Evolutionary conservation across 129 eudicot genomes (phyloP).

Genomic region (Calendula officinalis): DNA sequence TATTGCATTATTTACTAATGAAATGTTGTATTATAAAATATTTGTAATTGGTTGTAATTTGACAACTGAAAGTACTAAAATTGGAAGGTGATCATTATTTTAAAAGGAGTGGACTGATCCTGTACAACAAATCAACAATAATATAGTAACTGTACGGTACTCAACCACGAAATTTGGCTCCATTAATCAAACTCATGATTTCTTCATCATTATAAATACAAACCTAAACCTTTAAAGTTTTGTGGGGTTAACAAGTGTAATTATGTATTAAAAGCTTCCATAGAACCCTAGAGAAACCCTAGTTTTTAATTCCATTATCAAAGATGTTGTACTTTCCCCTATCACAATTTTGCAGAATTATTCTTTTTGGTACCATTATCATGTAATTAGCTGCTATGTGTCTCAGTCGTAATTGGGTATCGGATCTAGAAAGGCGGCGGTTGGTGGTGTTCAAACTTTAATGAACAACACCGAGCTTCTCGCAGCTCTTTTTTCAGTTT

Average conservation of each 20-base stretch:
- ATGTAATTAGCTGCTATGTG: slow-evolving; percentile 10
- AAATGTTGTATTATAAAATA: too few relatives aligned
- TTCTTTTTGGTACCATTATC: neutral
- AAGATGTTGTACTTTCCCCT: too few relatives aligned
- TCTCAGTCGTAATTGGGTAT: slow-evolving; percentile 21
- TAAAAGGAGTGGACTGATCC: too few relatives aligned
- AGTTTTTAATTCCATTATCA: neutral
- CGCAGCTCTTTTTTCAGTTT: slow-evolving; percentile 59
- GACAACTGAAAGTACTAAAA: too few relatives aligned
- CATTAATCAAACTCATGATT: neutral
- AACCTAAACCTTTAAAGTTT: neutral
- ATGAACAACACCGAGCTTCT: slow-evolving; percentile 36
- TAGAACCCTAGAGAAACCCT: slow-evolving; percentile 2
- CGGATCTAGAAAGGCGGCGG: slow-evolving; percentile 26
- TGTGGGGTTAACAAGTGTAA: slow-evolving; percentile 1
- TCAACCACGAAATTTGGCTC: neutral
- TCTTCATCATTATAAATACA: slow-evolving; percentile 2
- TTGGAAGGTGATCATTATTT: too few relatives aligned
- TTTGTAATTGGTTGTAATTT: too few relatives aligned
- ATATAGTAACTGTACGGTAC: too few relatives aligned
- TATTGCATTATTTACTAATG: too few relatives aligned
- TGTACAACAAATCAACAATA: too few relatives aligned
- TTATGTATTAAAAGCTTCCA: neutral
- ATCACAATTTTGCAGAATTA: neutral
- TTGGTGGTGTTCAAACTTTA: slow-evolving; percentile 37